A percentile compares a stretch with the other conserved stretches of the same genome.
Conservation (phyloP, 306 rosid species). For the Castanospermum australe region DNA sequence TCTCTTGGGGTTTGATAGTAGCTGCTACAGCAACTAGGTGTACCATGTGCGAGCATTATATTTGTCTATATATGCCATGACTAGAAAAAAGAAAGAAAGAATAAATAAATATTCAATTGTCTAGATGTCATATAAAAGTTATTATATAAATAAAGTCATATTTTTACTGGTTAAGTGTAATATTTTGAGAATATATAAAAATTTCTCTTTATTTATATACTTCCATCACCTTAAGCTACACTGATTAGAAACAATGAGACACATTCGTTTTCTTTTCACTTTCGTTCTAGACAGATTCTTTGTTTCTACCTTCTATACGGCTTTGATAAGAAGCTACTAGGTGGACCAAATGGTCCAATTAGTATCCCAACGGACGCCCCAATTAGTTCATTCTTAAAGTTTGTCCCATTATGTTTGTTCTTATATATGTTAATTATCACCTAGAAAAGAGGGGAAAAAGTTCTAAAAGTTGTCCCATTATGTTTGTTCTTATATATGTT, state of each 20-base stretch:
- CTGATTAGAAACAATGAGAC: too few relatives aligned
- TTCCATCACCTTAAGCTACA: too few relatives aligned
- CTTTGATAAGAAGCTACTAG: neutral
- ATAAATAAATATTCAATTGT: too few relatives aligned
- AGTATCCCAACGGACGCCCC: neutral
- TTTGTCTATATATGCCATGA: too few relatives aligned
- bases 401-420: neutral
- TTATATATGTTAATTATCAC: neutral
- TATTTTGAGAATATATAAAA: too few relatives aligned
- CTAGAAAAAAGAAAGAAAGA: too few relatives aligned
- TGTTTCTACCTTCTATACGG: neutral
- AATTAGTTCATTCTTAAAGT: neutral
- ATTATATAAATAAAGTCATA: too few relatives aligned
- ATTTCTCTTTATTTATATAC: too few relatives aligned
- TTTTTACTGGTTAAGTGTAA: too few relatives aligned
- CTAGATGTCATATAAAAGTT: too few relatives aligned
- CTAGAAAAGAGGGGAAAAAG: too few relatives aligned
- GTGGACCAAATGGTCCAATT: slow-evolving; percentile 16
- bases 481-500: neutral
- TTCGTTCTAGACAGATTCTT: neutral
- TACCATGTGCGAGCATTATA: neutral
- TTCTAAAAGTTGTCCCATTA: neutral
- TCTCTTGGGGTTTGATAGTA: neutral
- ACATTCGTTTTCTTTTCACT: too few relatives aligned
- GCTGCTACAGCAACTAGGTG: neutral